phyloP scores from a whole-genome alignment of 306 rosid species.

The Rosa persica region DNA sequence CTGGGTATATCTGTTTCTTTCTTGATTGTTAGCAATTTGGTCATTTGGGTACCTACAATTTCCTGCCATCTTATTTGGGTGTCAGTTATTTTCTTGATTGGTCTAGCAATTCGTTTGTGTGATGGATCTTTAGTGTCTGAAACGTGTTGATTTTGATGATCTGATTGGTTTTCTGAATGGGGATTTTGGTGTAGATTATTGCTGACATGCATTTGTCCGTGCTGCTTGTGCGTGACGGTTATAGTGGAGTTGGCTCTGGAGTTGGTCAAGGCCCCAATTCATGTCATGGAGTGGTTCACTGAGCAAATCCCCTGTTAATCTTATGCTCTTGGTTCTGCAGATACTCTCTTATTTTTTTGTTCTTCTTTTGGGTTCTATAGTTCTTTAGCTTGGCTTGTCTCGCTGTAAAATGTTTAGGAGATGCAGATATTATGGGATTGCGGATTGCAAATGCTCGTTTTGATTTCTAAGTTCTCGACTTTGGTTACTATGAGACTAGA shows the following conservation, averaged over 20 bases:
- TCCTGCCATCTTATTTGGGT: background rate
- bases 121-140: slow-evolving; percentile 1
- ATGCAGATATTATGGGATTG: background rate
- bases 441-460: background rate
- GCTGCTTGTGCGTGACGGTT: slow-evolving; percentile 78
- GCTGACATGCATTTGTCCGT: slow-evolving; percentile 82
- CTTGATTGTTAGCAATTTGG: slow-evolving; percentile 1
- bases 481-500: background rate
- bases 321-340: background rate
- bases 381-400: background rate
- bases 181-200: slow-evolving; percentile 45
- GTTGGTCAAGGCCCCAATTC: slow-evolving; percentile 78
- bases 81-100: background rate
- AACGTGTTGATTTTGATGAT: slow-evolving; percentile 8
- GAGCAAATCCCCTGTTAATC: slow-evolving; percentile 68
- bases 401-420: background rate
- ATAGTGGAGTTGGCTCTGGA: slow-evolving; percentile 77
- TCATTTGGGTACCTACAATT: slow-evolving; percentile 5
- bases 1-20: slow-evolving; percentile 5
- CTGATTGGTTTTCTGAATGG: slow-evolving; percentile 15
- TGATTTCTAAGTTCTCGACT: background rate
- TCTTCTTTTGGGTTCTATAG: background rate
- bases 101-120: background rate
- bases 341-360: background rate
- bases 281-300: slow-evolving; percentile 91